Percentiles rank a stretch among this genome's conserved stretches.
These are phyloP conservation scores for Daldinia decipiens DNA, from an alignment of 495 filamentous ascomycete species.

Conservation along the genomic window DNA sequence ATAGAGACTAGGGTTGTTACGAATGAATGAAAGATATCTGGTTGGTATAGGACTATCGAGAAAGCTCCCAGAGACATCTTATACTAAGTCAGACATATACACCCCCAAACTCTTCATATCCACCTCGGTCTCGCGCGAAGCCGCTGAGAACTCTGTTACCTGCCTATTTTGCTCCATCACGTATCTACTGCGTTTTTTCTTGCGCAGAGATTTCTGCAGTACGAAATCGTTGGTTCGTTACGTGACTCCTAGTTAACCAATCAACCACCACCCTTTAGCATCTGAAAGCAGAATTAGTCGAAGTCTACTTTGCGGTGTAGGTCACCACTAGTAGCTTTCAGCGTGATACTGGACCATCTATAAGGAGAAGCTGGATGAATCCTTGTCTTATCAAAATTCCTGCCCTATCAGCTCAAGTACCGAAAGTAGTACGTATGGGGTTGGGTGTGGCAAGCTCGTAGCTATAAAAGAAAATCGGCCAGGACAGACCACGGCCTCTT, in stretches of 20 bases:
- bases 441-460: slow-evolving; percentile 29
- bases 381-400: slow-evolving; percentile 13
- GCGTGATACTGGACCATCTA: slow-evolving; percentile 22
- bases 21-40: background rate
- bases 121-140: slow-evolving; percentile 15
- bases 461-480: slow-evolving; percentile 19
- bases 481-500: slow-evolving; percentile 39
- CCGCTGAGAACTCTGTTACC: slow-evolving; percentile 25
- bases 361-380: slow-evolving; percentile 37
- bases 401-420: slow-evolving; percentile 33
- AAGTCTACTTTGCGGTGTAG: background rate
- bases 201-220: slow-evolving; percentile 8
- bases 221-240: slow-evolving; percentile 18
- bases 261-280: slow-evolving; percentile 5
- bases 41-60: background rate
- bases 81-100: background rate
- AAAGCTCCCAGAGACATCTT: slow-evolving; percentile 6
- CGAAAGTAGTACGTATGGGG: slow-evolving; percentile 21
- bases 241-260: slow-evolving; percentile 28
- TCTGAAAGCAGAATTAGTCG: slow-evolving; percentile 27
- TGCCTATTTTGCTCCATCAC: slow-evolving; percentile 33
- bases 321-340: slow-evolving; percentile 1
- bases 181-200: slow-evolving; percentile 13
- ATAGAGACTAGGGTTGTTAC: background rate
- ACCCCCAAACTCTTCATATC: background rate